Evolutionary conservation across 1,139 yeast species (phyloP).

Genomic region (Saccharomycopsis hybrid): DNA sequence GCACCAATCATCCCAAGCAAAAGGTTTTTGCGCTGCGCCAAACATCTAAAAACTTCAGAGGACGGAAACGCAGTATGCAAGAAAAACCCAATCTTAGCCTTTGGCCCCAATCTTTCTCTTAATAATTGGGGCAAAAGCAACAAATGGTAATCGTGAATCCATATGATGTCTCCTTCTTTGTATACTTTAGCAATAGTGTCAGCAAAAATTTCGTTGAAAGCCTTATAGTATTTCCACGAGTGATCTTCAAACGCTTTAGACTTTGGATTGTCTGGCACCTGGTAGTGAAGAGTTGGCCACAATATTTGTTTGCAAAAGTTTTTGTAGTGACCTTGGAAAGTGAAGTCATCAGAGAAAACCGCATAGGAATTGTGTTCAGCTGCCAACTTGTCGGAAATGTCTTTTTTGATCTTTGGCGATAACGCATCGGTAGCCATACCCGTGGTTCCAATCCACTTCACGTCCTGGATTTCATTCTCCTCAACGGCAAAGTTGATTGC

Average conservation of each 20-base stretch:
- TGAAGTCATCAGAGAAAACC: conserved; percentile 67
- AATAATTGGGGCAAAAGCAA: conserved; percentile 83
- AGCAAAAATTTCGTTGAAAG: conserved; percentile 74
- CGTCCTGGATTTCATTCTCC: conserved; percentile 40
- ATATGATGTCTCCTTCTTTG: conserved; percentile 63
- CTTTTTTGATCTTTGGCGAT: conserved; percentile 45
- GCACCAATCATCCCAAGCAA: conserved; percentile 86
- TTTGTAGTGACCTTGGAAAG: conserved; percentile 83
- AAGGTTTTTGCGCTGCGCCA: conserved; percentile 77
- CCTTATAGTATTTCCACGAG: conserved; percentile 81
- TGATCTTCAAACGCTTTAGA: conserved; percentile 94
- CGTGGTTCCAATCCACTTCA: conserved; percentile 80
- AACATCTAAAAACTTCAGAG: conserved; percentile 88
- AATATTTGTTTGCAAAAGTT: conserved; percentile 88
- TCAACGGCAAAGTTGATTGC: conserved; percentile 64
- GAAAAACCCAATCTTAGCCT: conserved; percentile 86
- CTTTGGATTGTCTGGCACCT: conserved; percentile 91
- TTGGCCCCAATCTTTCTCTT: conserved; percentile 57
- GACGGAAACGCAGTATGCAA: conserved; percentile 94
- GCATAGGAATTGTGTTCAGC: conserved; percentile 52
- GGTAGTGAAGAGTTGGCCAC: conserved; percentile 97
- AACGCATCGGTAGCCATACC: conserved; percentile 89
- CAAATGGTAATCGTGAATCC: conserved; percentile 94
- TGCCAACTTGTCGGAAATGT: conserved; percentile 41
- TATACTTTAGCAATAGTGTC: conserved; percentile 63